Evolutionary conservation across 805 yeast genomes (phyloP), one percentile per base, ranked within the genome.

Genomic region (Myxozyma udenii): DNA sequence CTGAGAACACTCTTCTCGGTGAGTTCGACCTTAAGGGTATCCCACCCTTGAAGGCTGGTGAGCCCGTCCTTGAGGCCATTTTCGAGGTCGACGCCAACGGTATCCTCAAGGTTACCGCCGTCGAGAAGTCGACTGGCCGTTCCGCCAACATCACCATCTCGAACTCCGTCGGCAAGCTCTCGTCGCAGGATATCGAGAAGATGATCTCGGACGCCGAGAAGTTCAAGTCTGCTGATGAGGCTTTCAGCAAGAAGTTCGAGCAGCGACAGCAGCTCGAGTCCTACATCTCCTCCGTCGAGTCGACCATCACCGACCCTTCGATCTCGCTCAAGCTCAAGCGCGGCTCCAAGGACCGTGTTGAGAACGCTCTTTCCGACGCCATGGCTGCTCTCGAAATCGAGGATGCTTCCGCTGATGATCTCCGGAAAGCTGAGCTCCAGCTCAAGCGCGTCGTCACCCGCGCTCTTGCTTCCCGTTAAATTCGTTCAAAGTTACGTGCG

Each of bases 81-180:
- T 93, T 91, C 77, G 96, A 91, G 77, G 91, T 93, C 71, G 98
- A 93, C 77, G 98, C 98, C 71, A 93, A 91, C 78, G 98, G 98
- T 83, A 93, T 91, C 81, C 83, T 91, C 75, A 93, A 91, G 86
- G 98, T 91, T 69, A 90, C 96, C 66, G 98, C 98, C 62, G 84
- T 85, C 71, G 98, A 91, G 81, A 91, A 91, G 79, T 90, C 96
- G 60, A 91, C 98, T 64, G 98, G 98, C 78, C 89, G 91, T 77
- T 80, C 96, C 65, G 93, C 96, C 72, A 87, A 91, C 84, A 91
- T 93, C 72, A 91, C 97, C 73, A 93, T 93, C 81, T 88, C 97
- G 66, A 91, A 93, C 85, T 95, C 96, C 71, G 93, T 90, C 72
- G 98, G 98, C 76, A 87, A 96, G 85, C 86, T 91, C 73, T 85